Evolutionary conservation across 768 basidiomycete genomes (phyloP).

Genomic region (Agaricus sinodeliciosus): DNA sequence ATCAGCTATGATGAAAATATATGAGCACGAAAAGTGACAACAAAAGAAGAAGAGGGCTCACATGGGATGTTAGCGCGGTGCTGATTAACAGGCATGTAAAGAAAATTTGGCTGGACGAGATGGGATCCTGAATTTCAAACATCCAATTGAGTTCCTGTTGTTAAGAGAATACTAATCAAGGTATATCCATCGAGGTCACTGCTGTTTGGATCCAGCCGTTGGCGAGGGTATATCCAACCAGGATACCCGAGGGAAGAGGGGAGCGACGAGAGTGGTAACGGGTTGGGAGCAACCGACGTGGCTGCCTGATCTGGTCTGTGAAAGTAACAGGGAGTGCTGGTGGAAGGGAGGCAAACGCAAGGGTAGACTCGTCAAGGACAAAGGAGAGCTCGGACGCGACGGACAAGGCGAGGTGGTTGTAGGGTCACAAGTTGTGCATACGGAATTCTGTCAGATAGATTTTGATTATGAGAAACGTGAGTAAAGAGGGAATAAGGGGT

Average conservation of each 20-base stretch:
- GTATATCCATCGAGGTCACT: slow-evolving; percentile 30
- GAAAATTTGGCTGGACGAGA: slow-evolving; percentile 74
- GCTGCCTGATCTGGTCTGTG: slow-evolving; percentile 36
- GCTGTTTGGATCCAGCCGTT: slow-evolving; percentile 17
- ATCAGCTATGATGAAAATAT: slow-evolving; percentile 20
- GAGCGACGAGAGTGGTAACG: slow-evolving; percentile 20
- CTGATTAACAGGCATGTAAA: slow-evolving; percentile 49
- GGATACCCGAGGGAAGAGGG: slow-evolving; percentile 54
- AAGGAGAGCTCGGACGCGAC: slow-evolving; percentile 37
- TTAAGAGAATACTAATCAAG: slow-evolving; percentile 64
- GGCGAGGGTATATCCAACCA: slow-evolving; percentile 46
- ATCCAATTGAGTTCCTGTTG: slow-evolving; percentile 55
- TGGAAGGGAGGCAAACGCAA: slow-evolving; percentile 29
- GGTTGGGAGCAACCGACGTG: slow-evolving; percentile 22
- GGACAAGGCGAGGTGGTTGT: slow-evolving; percentile 19
- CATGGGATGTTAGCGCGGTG: slow-evolving; percentile 25
- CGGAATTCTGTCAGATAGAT: too few species aligned
- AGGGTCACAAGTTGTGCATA: too few species aligned
- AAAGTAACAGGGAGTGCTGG: slow-evolving; percentile 20
- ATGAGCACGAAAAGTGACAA: slow-evolving; percentile 1
- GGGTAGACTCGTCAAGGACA: slow-evolving; percentile 35
- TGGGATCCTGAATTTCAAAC: slow-evolving; percentile 51
- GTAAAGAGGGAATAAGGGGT: too few species aligned
- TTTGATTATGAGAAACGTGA: too few species aligned
- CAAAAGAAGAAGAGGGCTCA: slow-evolving; percentile 17